phyloP scores from a whole-genome alignment of 2,329 filamentous ascomycete genomes.

The Fusarium duplospermum region DNA sequence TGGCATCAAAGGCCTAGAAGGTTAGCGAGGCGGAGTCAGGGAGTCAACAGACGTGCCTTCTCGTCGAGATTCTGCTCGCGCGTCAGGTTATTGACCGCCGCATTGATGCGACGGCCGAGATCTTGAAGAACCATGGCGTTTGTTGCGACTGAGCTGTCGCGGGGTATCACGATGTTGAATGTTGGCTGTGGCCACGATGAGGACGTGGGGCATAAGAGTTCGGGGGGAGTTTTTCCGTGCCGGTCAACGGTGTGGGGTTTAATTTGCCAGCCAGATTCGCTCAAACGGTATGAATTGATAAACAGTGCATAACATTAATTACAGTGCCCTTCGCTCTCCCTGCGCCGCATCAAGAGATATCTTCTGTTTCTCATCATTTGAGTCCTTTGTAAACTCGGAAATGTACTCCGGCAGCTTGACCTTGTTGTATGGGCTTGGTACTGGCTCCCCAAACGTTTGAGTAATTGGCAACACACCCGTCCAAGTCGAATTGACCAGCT shows the following conservation, averaged over 20 bases:
- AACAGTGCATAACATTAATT: neutral
- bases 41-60: slow-evolving; percentile 70
- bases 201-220: slow-evolving; percentile 31
- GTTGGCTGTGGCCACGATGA: slow-evolving; percentile 39
- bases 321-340: slow-evolving; percentile 33
- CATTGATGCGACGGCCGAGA: slow-evolving; percentile 97
- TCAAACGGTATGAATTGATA: neutral
- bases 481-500: slow-evolving; percentile 60
- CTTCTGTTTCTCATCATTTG: slow-evolving; percentile 49
- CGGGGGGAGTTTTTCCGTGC: slow-evolving; percentile 30
- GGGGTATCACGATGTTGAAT: slow-evolving; percentile 41
- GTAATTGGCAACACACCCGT: slow-evolving; percentile 72
- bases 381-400: slow-evolving; percentile 51
- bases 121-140: slow-evolving; percentile 94
- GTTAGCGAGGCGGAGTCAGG: slow-evolving; percentile 23
- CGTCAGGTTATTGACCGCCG: slow-evolving; percentile 93
- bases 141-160: slow-evolving; percentile 37
- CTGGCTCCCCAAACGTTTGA: slow-evolving; percentile 71
- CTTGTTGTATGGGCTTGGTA: slow-evolving; percentile 69
- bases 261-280: neutral
- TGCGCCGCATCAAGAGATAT: slow-evolving; percentile 42
- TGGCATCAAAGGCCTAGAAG: slow-evolving; percentile 87
- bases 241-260: neutral
- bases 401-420: slow-evolving; percentile 73
- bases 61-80: slow-evolving; percentile 94